Conservation (phyloP, 2,329 filamentous ascomycete species). For the Cytospora piceicola region DNA sequence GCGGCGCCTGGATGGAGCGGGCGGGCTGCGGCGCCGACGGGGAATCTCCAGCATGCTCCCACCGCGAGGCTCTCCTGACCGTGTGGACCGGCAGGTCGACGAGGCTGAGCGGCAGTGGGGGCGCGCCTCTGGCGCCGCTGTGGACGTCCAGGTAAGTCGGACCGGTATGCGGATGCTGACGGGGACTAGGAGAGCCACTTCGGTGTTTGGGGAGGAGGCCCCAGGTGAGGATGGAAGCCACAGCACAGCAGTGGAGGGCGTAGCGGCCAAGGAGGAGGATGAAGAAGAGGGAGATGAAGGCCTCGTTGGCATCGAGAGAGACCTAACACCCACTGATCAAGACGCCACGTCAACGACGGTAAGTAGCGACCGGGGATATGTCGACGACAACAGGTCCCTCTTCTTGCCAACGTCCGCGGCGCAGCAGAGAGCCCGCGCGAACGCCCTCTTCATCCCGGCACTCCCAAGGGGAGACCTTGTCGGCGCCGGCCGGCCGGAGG, state of each 20-base stretch:
- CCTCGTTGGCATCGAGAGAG: not conserved
- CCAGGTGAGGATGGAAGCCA: not conserved
- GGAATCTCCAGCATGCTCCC: not conserved
- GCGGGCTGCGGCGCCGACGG: not conserved
- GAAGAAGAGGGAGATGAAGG: not conserved
- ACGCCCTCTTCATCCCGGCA: not conserved
- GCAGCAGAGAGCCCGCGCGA: not conserved
- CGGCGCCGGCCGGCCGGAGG: not conserved
- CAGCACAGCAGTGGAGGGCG: not conserved
- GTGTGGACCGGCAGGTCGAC: slow-evolving; percentile 1
- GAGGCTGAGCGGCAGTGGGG: not conserved
- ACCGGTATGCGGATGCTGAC: not conserved
- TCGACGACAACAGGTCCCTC: not conserved
- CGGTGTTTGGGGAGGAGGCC: not conserved
- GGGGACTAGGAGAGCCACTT: not conserved
- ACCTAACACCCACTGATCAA: not conserved
- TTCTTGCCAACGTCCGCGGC: not conserved
- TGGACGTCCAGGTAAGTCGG: not conserved
- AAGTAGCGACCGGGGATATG: not conserved
- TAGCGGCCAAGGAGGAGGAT: not conserved
- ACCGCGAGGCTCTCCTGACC: not conserved
- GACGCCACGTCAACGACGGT: not conserved
- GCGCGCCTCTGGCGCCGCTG: not conserved
- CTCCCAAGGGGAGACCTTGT: not conserved
- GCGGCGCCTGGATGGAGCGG: not conserved